Evolutionary conservation across 495 filamentous ascomycete species (phyloP), one percentile per base, ranked within the genome.

Genomic region (Aspergillus ostianus): DNA sequence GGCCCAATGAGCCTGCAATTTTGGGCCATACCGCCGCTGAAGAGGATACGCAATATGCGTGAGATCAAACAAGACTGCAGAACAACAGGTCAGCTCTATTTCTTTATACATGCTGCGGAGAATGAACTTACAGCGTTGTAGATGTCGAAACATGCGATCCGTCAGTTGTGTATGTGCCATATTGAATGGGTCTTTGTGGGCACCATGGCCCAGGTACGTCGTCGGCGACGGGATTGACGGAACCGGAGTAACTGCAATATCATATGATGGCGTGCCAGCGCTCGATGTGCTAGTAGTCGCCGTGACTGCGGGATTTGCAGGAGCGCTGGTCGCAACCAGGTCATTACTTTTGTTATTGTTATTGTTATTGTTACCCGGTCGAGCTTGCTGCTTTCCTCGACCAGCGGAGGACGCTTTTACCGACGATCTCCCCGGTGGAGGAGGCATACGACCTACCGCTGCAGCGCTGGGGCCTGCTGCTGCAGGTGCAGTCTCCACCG

Each of bases 11-110:
- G 66, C 68, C 61, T 73, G 70, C 27, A 80, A 48, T 41, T 74
- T 76, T 1, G 68, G 67, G 9, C 73, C 70, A 61, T 74, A 75
- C 12, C 71, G 73, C 23, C 64, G 69, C 41, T 75, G 73, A 46
- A 80, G 66, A 13, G 77, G 77, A 55, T 77, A 73, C 15, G 76
- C 76, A 57, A 71, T 63, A 54, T 70, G 71, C 12, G 74, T 77
- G 30, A 80, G 61, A 60, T 77, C 68, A 64, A 64, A 69, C n/a
- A 80, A 62, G 56, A 80, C 77, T 80, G 52, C 17, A 26, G 20
- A 17, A 18, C 10, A 56, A 36, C 41, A 4, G 5, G 47, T 62
- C 18, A 64, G 47, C 23, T 49, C 23, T 55, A 55, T 29, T 54
- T 46, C 20, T 30, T 10, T 10, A 20, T 15, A n/a, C 17, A 56